Evolutionary conservation across 2,329 filamentous ascomycete species (phyloP).

Genomic region (Biscogniauxia marginata): DNA sequence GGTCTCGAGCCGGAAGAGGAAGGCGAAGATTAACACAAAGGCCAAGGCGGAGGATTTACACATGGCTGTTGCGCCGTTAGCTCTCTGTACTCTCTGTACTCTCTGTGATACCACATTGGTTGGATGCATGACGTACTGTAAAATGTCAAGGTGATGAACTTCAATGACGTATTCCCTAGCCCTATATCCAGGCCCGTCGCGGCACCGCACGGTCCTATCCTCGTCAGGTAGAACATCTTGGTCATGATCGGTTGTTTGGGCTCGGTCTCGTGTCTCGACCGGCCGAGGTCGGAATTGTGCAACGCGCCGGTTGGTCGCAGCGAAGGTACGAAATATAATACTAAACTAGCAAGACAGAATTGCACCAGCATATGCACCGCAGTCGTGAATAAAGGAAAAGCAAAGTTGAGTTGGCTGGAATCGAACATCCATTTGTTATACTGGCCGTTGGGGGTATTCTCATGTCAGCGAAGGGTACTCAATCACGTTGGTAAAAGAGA

Average conservation of each 20-base stretch:
- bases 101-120: background rate
- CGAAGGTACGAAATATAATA: constrained; percentile 80
- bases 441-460: constrained; percentile 40
- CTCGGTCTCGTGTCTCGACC: constrained; percentile 53
- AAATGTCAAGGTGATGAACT: constrained; percentile 95
- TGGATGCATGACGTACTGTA: constrained; percentile 63
- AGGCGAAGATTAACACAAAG: constrained; percentile 93
- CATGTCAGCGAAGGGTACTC: constrained; percentile 29
- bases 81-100: constrained; percentile 8
- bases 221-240: constrained; percentile 84
- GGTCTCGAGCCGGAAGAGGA: constrained; percentile 85
- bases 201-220: constrained; percentile 86
- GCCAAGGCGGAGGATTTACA: constrained; percentile 96
- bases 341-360: constrained; percentile 72
- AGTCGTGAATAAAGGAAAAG: constrained; percentile 93
- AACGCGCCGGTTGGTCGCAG: constrained; percentile 63
- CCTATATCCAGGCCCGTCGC: constrained; percentile 96
- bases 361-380: constrained; percentile 95
- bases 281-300: constrained; percentile 48
- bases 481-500: constrained; percentile 1
- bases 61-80: constrained; percentile 79
- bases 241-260: constrained; percentile 69
- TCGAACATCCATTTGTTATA: constrained; percentile 99
- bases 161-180: constrained; percentile 90
- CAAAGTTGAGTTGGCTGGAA: constrained; percentile 79